Base-by-base conservation (phyloP, 106 monocot species). In the Dendrobium officinale region DNA sequence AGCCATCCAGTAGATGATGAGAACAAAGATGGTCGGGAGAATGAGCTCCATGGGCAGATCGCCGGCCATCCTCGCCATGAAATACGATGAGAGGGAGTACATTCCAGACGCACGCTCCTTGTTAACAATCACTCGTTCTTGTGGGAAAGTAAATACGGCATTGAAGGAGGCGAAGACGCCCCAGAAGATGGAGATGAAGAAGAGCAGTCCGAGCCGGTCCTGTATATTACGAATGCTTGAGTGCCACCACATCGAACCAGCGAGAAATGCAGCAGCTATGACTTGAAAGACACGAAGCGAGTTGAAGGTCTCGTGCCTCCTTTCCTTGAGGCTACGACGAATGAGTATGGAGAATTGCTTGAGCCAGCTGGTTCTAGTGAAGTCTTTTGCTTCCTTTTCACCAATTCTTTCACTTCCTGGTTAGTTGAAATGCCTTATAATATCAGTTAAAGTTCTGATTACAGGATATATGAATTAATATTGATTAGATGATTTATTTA, bases 181-280 rank as follows among this genome's bases (percentile, higher is more conserved):
- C 95, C 92, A 99, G 87, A 99, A 95, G 64, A 99, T 93, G 75
- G 98, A 87, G 82, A 91, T 77, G 95, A 99, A 99, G 91, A 99
- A 99, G 83, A 99, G 98, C 54, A 99, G 95, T 13, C 98, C 98
- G 18, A 95, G 88, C 3, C 95, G 91, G 78, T 99, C 98, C 10
- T 78, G 88, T 31, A 90, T 84, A 19, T 95, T 42, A 18, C 44
- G 80, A 42, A 88, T 81, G 84, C 78, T 82, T 18, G 95, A 95
- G 49, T 82, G 98, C 91, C 89, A 95, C 98, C 98, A 99, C 91
- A 99, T 91, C 2, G 78, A 75, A 0, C 98, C 98, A 0, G 95
- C 85, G 1, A 99, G 87, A 4, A 92, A 13, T 1, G 98, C 89
- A 0, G 98, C 80, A 0, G 95, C 86, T 1, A 91, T 24, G 76